A percentile compares a stretch with the other conserved stretches of the same genome.
These are phyloP conservation scores for Beverwykella pulmonaria DNA, from an alignment of 495 filamentous ascomycete species.

Conservation along the genomic window DNA sequence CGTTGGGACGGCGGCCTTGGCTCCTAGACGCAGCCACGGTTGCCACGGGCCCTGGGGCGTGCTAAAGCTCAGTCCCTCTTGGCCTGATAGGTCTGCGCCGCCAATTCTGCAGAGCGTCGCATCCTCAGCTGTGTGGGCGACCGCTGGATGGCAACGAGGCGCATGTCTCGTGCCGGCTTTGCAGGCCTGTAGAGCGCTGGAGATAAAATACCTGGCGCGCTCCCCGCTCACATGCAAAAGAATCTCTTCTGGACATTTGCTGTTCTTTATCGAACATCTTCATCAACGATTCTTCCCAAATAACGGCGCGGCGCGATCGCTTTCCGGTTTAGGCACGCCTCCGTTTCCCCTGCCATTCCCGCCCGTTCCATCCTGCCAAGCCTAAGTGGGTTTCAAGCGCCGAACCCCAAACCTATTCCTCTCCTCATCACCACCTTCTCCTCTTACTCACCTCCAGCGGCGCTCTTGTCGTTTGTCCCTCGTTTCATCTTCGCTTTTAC, in stretches of 20 bases:
- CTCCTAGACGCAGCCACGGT: neutral
- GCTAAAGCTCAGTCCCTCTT: neutral
- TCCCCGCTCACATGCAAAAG: neutral
- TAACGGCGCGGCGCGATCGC: constrained; percentile 3
- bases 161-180: constrained; percentile 22
- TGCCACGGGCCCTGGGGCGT: neutral
- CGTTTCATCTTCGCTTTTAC: constrained; percentile 31
- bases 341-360: constrained; percentile 16
- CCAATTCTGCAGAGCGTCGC: constrained; percentile 21
- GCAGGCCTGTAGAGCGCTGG: neutral
- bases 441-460: constrained; percentile 8
- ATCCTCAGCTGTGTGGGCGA: constrained; percentile 24
- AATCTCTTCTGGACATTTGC: neutral
- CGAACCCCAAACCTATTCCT: constrained; percentile 10
- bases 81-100: neutral
- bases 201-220: neutral
- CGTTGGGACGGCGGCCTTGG: neutral
- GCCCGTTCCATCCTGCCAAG: neutral
- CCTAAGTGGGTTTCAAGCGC: constrained; percentile 1
- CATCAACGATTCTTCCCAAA: constrained; percentile 17
- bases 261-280: constrained; percentile 3
- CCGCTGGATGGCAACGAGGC: constrained; percentile 23
- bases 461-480: constrained; percentile 29
- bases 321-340: neutral
- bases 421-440: constrained; percentile 22